Percentiles rank a stretch among this genome's conserved stretches.
Conservation (phyloP, 257 asterid species). For the Solanum bulbocastanum region DNA sequence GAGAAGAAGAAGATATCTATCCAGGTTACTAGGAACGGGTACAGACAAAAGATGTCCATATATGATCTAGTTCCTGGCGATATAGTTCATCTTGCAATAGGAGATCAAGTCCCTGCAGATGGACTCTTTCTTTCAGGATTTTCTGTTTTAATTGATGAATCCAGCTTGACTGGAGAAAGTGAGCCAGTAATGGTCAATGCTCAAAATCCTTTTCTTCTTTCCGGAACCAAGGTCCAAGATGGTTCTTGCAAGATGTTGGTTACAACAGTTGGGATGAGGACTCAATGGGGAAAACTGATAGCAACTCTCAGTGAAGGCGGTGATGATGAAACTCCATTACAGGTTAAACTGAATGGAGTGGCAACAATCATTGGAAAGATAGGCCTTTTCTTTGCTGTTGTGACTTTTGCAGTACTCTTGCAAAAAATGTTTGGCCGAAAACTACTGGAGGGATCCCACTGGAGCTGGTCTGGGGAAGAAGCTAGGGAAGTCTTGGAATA, state of each 20-base stretch:
- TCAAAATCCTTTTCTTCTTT: conserved; percentile 11
- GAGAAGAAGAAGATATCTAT: conserved; percentile 8
- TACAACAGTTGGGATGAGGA: conserved; percentile 15
- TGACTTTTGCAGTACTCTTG: conserved; percentile 4
- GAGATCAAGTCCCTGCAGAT: conserved; percentile 13
- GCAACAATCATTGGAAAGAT: conserved; percentile 9
- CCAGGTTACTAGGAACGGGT: conserved; percentile 6
- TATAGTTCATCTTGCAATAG: conserved; percentile 10
- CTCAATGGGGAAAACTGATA: conserved; percentile 11
- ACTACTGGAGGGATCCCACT: conserved; percentile 4
- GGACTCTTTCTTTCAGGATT: conserved; percentile 14
- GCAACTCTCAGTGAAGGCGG: conserved; percentile 11
- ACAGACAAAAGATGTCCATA: conserved; percentile 6
- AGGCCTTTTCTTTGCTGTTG: conserved; percentile 10
- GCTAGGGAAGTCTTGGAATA: conserved; percentile 7
- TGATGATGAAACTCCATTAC: conserved; percentile 9
- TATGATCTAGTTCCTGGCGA: conserved; percentile 11
- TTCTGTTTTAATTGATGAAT: conserved; percentile 9
- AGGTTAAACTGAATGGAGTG: conserved; percentile 9
- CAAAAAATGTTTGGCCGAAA: neutral
- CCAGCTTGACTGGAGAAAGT: conserved; percentile 13
- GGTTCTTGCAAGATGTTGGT: conserved; percentile 9
- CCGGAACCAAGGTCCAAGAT: conserved; percentile 11
- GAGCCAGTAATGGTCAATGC: conserved; percentile 6
- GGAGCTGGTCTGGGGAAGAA: conserved; percentile 9